Base-by-base conservation (phyloP, 2,329 filamentous ascomycete species). In the Apiospora rasikravindrae region DNA sequence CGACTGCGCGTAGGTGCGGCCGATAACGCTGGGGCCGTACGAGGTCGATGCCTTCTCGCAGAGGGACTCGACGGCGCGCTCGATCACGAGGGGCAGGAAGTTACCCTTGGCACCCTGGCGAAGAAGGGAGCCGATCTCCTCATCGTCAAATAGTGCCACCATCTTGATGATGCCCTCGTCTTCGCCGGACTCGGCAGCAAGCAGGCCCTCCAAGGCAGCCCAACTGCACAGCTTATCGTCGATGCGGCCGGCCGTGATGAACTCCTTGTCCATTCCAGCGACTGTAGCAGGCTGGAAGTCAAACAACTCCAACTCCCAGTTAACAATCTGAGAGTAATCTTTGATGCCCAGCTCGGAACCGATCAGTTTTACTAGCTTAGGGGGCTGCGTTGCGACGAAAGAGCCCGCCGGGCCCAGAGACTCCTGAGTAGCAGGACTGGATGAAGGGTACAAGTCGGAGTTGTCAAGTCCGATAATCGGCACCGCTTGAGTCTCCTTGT, bases 161-260 rank as follows among this genome's bases (percentile, higher is more conserved):
- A 98, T 87, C 83, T 97, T 97, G 82, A 98, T 91, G 70, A 92
- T 89, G n/a, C 91, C 88, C 73, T 92, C 88, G 13, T 85, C 81
- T 0, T 88, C 84, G 76, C 82, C 86, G 51, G 87, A 84, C 16
- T 89, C 85, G 24, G 92, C 90, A 69, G 92, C 90, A 40, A 98
- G 86, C 0, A 99, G 90, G 4, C 91, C 95, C 82, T 95, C 91
- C 70, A 98, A 88, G 10, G 96, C 96, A 10, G 95, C 91, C 91
- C 94, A 98, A 44, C 94, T 97, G 87, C 96, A 98, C 67, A 99
- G 91, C 86, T 98, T 98, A 85, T 99, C 96, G 81, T 99, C 96
- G 76, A 98, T 96, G 70, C 96, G 93, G 72, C 96, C 95, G 11
- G 94, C 96, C 75, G 96, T 98, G 83, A 99, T 97, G 81, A 99